These are phyloP conservation scores for Protomyces inundatus DNA, from an alignment of 1,139 yeast species.

Conservation along the genomic window DNA sequence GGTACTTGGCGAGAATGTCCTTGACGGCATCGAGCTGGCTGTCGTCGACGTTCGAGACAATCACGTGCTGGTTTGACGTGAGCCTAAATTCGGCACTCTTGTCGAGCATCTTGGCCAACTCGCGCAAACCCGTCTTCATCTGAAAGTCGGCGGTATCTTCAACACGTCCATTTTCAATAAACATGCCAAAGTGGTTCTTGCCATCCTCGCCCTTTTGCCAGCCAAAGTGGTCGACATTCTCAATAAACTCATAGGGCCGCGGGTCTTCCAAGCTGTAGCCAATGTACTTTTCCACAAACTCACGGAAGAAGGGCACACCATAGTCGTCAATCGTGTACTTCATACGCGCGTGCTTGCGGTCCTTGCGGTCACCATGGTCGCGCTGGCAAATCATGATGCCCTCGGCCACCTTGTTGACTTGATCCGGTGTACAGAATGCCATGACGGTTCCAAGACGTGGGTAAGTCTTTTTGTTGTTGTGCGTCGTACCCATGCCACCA, in stretches of 20 bases:
- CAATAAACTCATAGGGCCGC: constrained; percentile 67
- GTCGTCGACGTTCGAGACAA: constrained; percentile 68
- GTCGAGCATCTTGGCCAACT: constrained; percentile 65
- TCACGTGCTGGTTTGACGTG: constrained; percentile 92
- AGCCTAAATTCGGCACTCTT: constrained; percentile 59
- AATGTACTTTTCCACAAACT: constrained; percentile 74
- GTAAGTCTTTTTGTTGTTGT: constrained; percentile 91
- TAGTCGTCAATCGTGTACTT: constrained; percentile 93
- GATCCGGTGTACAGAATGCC: constrained; percentile 66
- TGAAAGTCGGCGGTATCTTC: constrained; percentile 88
- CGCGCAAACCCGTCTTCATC: constrained; percentile 79
- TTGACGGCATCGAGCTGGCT: constrained; percentile 61
- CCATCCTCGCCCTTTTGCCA: constrained; percentile 87
- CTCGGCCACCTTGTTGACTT: constrained; percentile 75
- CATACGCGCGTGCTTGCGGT: constrained; percentile 96
- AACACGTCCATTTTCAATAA: constrained; percentile 94
- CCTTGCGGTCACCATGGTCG: constrained; percentile 90
- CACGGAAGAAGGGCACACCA: constrained; percentile 75
- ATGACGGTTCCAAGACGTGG: constrained; percentile 89
- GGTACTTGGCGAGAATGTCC: constrained; percentile 60
- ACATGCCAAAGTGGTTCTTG: constrained; percentile 82
- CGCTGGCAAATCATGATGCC: constrained; percentile 91
- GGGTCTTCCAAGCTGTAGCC: constrained; percentile 71
- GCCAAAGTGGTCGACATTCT: constrained; percentile 87
- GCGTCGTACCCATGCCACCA: constrained; percentile 99